Evolutionary conservation across 345 rosid genomes (phyloP).

Genomic region (Moricandia arvensis): DNA sequence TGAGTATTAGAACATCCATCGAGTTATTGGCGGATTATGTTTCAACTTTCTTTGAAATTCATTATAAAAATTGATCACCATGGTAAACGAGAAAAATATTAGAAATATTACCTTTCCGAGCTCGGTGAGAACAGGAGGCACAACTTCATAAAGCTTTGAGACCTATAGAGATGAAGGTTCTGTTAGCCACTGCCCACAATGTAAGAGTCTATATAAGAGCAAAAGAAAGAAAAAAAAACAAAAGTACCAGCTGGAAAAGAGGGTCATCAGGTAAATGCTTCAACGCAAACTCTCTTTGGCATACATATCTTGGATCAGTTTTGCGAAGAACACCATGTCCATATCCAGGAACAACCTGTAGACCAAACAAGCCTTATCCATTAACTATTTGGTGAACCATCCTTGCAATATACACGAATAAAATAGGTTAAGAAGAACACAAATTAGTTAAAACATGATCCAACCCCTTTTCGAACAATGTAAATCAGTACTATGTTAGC

Average conservation of each 20-base stretch:
- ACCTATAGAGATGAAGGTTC: constrained; percentile 53
- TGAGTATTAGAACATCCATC: neutral
- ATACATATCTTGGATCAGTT: constrained; percentile 92
- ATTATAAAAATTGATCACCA: constrained; percentile 1
- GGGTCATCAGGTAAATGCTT: constrained; percentile 97
- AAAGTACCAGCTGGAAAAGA: constrained; percentile 80
- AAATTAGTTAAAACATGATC: constrained; percentile 5
- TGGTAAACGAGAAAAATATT: neutral
- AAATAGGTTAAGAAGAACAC: constrained; percentile 4
- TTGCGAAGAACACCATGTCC: constrained; percentile 97
- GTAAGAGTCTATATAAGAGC: neutral
- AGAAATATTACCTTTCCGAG: constrained; percentile 68
- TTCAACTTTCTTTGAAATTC: neutral
- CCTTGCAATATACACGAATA: neutral
- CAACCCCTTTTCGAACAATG: neutral
- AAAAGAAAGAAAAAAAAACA: neutral
- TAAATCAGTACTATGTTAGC: neutral
- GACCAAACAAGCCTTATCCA: neutral
- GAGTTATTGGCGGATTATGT: neutral
- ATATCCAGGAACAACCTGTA: constrained; percentile 96
- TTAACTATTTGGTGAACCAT: neutral
- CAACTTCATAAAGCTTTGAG: constrained; percentile 94
- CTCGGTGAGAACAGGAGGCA: constrained; percentile 89
- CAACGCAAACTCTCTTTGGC: constrained; percentile 98
- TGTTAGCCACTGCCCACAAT: constrained; percentile 23